Evolutionary conservation across 805 yeast species (phyloP).

Genomic region (Barnettozyma sucrosica): DNA sequence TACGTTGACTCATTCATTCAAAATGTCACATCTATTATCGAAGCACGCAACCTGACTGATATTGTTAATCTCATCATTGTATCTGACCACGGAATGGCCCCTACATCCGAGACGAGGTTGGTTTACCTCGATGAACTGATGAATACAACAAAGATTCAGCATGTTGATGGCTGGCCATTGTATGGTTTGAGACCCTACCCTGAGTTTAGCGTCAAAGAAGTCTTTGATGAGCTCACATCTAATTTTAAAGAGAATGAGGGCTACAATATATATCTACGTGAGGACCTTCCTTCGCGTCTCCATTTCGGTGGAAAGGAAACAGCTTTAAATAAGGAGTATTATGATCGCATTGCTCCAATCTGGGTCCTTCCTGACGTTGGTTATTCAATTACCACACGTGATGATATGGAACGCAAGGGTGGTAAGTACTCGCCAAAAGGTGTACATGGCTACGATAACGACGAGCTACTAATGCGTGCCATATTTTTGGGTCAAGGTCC

Average conservation of each 20-base stretch:
- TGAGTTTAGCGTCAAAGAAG: constrained; percentile 34
- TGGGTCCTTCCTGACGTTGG: constrained; percentile 86
- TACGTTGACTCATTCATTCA: constrained; percentile 64
- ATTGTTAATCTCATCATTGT: constrained; percentile 72
- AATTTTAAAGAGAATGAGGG: constrained; percentile 29
- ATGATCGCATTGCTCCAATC: constrained; percentile 70
- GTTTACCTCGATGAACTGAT: constrained; percentile 69
- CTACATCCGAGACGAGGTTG: constrained; percentile 65
- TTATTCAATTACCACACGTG: constrained; percentile 61
- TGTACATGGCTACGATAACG: constrained; percentile 79
- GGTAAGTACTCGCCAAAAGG: constrained; percentile 38
- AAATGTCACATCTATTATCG: constrained; percentile 41
- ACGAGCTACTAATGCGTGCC: constrained; percentile 77
- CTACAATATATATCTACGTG: constrained; percentile 45
- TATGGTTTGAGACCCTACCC: constrained; percentile 62
- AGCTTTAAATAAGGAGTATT: constrained; percentile 26
- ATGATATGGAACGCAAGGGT: constrained; percentile 38
- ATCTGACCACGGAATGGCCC: constrained; percentile 94
- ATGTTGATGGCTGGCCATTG: constrained; percentile 82
- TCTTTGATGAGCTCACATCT: constrained; percentile 38
- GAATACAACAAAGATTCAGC: constrained; percentile 45
- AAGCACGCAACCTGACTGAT: constrained; percentile 49
- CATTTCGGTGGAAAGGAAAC: constrained; percentile 25
- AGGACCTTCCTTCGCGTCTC: constrained; percentile 43
- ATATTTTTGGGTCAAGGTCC: constrained; percentile 80